These are phyloP conservation scores for Phytophthora tubulina DNA, from an alignment of 352 stramenopile species.

Conservation along the genomic window DNA sequence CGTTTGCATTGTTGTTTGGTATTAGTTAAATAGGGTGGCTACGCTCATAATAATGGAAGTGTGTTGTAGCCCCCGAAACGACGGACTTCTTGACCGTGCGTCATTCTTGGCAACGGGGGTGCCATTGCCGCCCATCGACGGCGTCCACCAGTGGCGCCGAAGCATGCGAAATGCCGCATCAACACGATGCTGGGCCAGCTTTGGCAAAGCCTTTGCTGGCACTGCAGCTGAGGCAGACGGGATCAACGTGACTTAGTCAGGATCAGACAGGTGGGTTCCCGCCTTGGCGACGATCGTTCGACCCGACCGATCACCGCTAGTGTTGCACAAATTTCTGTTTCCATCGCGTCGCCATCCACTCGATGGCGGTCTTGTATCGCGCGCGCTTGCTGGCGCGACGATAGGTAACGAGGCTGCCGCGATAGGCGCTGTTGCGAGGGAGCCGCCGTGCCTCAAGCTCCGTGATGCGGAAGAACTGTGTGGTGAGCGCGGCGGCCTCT, in stretches of 20 bases:
- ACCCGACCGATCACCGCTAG: constrained; percentile 17
- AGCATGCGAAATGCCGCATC: constrained; percentile 3
- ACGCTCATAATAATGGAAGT: constrained; percentile 14
- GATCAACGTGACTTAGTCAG: too few relatives aligned
- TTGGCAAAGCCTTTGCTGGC: too few relatives aligned
- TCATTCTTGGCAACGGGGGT: constrained; percentile 3
- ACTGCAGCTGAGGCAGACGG: too few relatives aligned
- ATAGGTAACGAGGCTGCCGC: constrained; percentile 74
- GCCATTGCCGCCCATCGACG: background rate
- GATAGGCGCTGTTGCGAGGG: constrained; percentile 68
- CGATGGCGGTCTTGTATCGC: constrained; percentile 57
- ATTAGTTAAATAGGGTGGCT: constrained; percentile 18
- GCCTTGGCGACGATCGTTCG: background rate
- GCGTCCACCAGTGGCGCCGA: background rate
- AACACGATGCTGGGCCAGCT: too few relatives aligned
- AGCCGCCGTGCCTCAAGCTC: constrained; percentile 65
- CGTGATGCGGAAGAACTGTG: constrained; percentile 71
- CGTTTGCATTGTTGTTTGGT: background rate
- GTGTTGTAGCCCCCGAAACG: too few relatives aligned
- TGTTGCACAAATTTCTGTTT: constrained; percentile 39
- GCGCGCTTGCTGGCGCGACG: constrained; percentile 60
- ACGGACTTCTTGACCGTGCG: constrained; percentile 3
- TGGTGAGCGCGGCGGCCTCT: constrained; percentile 66
- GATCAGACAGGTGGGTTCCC: constrained; percentile 2
- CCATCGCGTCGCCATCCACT: constrained; percentile 55